phyloP scores from a whole-genome alignment of 2,329 filamentous ascomycete genomes.

The Coniochaeta hoffmannii region DNA sequence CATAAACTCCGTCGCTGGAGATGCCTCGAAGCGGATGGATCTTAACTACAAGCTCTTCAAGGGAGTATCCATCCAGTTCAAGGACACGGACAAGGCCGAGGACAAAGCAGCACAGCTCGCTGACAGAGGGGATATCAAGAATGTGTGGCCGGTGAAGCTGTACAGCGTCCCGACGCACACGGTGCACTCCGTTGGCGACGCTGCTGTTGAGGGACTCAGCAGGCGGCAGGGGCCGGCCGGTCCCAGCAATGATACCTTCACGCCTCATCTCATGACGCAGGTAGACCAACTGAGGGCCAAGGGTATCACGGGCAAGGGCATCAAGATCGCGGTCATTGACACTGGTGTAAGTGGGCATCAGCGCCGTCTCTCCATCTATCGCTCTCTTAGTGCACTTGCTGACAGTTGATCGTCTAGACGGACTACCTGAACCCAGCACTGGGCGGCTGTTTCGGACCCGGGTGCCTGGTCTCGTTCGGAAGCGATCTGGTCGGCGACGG shows the following conservation, averaged over 20 bases:
- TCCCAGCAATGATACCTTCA: constrained; percentile 33
- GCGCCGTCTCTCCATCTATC: too few species aligned
- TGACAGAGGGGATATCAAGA: constrained; percentile 36
- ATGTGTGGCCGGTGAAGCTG: constrained; percentile 38
- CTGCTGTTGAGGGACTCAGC: constrained; percentile 16
- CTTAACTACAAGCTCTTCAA: constrained; percentile 45
- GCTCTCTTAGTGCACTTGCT: constrained; percentile 2
- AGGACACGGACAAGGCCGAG: constrained; percentile 36
- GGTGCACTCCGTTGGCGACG: constrained; percentile 34
- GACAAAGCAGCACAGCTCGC: constrained; percentile 32
- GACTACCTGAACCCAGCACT: constrained; percentile 58
- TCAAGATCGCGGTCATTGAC: constrained; percentile 47
- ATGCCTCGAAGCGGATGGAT: constrained; percentile 37
- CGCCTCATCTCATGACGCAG: constrained; percentile 50
- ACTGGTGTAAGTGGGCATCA: constrained; percentile 37
- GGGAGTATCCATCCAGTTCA: constrained; percentile 45
- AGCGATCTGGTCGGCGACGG: constrained; percentile 50
- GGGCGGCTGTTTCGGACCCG: constrained; percentile 55
- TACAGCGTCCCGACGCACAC: constrained; percentile 36
- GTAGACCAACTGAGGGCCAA: constrained; percentile 43
- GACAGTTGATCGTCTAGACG: constrained; percentile 26
- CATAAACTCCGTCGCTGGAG: constrained; percentile 26
- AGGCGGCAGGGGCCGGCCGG: constrained; percentile 23
- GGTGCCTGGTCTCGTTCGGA: constrained; percentile 50
- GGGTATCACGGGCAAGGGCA: constrained; percentile 40